phyloP scores from a whole-genome alignment of 2,329 filamentous ascomycete species.

The Fusarium sp. region DNA sequence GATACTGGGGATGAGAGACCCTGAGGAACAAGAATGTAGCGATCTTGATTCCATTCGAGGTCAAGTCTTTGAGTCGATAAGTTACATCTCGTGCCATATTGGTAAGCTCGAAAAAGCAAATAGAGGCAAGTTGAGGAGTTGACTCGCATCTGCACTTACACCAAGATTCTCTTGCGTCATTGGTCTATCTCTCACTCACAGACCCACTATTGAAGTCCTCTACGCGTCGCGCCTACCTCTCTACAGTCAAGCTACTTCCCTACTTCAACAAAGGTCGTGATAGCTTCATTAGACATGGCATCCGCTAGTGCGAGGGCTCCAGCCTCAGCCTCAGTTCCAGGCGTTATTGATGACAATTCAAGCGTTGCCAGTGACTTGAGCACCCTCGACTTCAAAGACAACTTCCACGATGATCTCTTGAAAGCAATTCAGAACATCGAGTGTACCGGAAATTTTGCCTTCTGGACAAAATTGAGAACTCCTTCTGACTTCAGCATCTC shows the following conservation, averaged over 20 bases:
- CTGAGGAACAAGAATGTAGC: not conserved
- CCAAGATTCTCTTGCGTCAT: not conserved
- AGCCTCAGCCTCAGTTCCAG: too few relatives aligned
- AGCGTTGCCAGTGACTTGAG: not conserved
- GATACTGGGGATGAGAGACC: not conserved
- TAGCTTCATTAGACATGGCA: not conserved
- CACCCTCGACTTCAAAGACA: not conserved
- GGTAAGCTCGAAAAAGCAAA: not conserved
- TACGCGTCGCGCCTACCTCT: not conserved
- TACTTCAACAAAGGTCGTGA: not conserved
- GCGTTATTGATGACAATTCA: not conserved
- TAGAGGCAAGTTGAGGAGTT: not conserved
- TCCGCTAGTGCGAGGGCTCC: too few relatives aligned
- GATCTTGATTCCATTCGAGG: not conserved
- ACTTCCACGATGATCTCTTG: constrained; percentile 4
- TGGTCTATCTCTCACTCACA: not conserved
- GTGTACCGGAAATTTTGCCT: not conserved
- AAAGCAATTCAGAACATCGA: constrained; percentile 4
- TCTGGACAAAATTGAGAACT: not conserved
- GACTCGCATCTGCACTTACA: not conserved
- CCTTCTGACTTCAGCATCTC: constrained; percentile 1
- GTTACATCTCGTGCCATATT: not conserved
- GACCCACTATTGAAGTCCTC: not conserved
- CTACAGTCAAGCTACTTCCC: not conserved
- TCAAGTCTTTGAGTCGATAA: not conserved